Base-by-base conservation (phyloP, 352 stramenopile species). In the Pythium dissimile region DNA sequence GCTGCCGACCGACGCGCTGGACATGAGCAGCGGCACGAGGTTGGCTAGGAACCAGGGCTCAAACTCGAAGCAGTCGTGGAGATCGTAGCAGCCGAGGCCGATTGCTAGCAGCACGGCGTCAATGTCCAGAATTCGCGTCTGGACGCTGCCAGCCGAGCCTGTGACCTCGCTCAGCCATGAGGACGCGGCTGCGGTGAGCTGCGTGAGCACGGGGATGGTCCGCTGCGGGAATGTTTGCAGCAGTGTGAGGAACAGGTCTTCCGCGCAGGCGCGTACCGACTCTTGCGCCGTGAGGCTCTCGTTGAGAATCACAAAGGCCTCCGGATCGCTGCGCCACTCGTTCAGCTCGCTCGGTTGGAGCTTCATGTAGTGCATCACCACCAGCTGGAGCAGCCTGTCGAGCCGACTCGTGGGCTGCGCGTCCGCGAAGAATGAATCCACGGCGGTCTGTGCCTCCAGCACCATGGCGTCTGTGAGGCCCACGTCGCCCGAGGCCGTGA, bases 31-130 rank as follows among this genome's bases (percentile, higher is more conserved):
- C 28, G 86, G 83, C 43, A 89, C 84, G 12, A 95, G 70, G 34
- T 86, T 80, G 31, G 64, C 49, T 0, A 89, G 66, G 52, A 94
- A 95, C 82, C 84, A 94, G 8, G 80, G 86, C 62, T 94, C 84
- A 63, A 95, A 95, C 18, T 94, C 84, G 39, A 95, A 93, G 42
- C 77, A 82, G 37, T 92, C 80, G 62, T 95, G 84, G 7, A 95
- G 77, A 51, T 94, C 84, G 62, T 94, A 95, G 60, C 82, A 93
- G 16, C 84, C 80, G 11, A 94, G 60, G 2, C 86, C 86, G 41
- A 92, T 81, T 24, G 84, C 84, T 21, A 95, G 69, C 45, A 95
- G 71, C 47, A 95, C 72, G 2, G 86, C 80, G 60, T 95, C 86
- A 18, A 81, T 77, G 20, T 90, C 77, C 54, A 52, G 88, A 41